Conservation (phyloP, 1,284 basidiomycete genomes). For the Gymnopus androsaceus region DNA sequence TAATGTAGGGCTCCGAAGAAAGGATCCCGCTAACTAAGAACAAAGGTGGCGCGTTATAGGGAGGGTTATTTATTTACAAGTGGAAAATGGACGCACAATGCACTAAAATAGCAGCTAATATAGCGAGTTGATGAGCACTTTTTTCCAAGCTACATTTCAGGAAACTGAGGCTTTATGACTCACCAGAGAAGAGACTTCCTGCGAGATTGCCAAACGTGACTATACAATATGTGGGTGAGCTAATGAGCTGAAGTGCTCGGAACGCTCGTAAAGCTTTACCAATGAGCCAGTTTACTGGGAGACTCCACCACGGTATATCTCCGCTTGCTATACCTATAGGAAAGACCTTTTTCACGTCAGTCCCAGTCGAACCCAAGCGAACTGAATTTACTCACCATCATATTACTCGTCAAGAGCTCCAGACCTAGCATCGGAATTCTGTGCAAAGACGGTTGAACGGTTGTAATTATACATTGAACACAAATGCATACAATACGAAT, state of each 20-base stretch:
- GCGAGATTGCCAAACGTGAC: conserved; percentile 73
- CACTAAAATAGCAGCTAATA: conserved; percentile 50
- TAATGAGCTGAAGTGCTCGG: too few relatives aligned
- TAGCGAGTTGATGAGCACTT: background rate
- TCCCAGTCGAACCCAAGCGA: background rate
- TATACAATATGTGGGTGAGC: conserved; percentile 24
- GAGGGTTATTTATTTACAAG: background rate
- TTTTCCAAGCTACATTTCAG: background rate
- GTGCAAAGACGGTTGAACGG: background rate
- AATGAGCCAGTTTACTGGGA: conserved; percentile 67
- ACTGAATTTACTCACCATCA: conserved; percentile 76
- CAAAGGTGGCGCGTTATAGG: background rate
- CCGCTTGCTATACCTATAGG: conserved; percentile 68
- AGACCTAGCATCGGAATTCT: conserved; percentile 74
- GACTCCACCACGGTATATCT: conserved; percentile 67
- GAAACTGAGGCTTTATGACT: too few relatives aligned
- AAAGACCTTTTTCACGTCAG: conserved; percentile 45
- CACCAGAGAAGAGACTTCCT: conserved; percentile 71
- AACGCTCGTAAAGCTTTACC: conserved; percentile 41
- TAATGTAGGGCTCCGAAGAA: conserved; percentile 56
- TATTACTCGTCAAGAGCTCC: conserved; percentile 73
- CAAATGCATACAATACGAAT: conserved; percentile 60
- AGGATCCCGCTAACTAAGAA: conserved; percentile 57
- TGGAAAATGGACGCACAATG: conserved; percentile 49
- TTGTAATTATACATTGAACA: background rate